Evolutionary conservation across 805 yeast species (phyloP), one percentile per base, ranked within the genome.

Genomic region (Yarrowia keelungensis): DNA sequence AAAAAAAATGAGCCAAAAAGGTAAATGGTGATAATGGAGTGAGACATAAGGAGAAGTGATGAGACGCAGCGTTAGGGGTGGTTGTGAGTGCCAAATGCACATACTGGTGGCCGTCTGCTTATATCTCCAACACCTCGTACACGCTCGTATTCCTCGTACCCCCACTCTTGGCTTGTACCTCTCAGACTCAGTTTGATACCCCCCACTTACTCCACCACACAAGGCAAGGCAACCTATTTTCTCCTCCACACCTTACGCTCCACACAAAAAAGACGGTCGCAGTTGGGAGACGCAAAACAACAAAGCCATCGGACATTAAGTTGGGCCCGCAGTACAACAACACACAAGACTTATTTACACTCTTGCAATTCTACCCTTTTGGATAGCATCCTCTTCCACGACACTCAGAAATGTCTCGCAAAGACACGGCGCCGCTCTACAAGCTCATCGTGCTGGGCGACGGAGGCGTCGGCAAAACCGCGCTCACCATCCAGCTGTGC

Each of bases 401-500:
- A 11, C 62, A 41, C 43, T 22, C 32, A n/a, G 35, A 58, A 15
- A 69, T 69, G 70, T 69, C 70, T 22, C 43, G 75, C 64, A 69
- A 74, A 47, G 76, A 73, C 51, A 72, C 75, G 22, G 73, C 72
- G 49, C 75, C 79, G 61, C 71, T 79, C 78, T 92, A 88, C 77
- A 91, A 94, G 77, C 81, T 95, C 70, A 98, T 95, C 12, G 98
- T 95, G 64, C 97, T 95, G 68, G 99, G 99, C 69, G 98, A 98
- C 65, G 98, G 98, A 78, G 98, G 97, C 79, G 99, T 95, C 67
- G 99, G 99, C 80, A 95, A 95, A 79, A 91, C 97, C 14, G 98
- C 99, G 5, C 82, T 95, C 72, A 95, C 98, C 47, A 94, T 95
- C 73, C 97, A 94, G 79, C 74, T 78, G 39, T 78, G 80, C 70